phyloP scores from a whole-genome alignment of 2,329 filamentous ascomycete species.

The Aureobasidium namibiae region DNA sequence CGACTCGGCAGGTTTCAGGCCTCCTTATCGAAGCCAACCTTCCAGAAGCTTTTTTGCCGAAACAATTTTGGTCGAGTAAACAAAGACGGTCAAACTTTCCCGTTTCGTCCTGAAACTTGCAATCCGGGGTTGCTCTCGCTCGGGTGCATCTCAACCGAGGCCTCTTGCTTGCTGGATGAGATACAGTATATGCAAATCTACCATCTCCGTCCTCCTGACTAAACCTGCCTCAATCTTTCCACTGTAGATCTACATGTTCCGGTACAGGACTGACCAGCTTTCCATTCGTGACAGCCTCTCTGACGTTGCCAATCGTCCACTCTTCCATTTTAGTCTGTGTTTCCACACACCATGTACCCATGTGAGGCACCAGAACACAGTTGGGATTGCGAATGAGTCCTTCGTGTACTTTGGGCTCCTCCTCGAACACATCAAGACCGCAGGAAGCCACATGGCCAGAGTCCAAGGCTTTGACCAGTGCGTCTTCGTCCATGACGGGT shows the following conservation, averaged over 20 bases:
- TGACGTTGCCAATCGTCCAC: constrained; percentile 65
- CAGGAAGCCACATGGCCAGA: constrained; percentile 60
- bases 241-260: constrained; percentile 47
- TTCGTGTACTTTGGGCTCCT: constrained; percentile 69
- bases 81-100: constrained; percentile 4
- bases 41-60: background rate
- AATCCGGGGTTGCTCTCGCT: background rate
- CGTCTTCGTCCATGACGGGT: constrained; percentile 72
- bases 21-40: background rate
- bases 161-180: background rate
- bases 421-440: constrained; percentile 75
- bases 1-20: background rate
- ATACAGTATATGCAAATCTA: background rate
- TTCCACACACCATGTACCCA: constrained; percentile 76
- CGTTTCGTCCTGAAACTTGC: background rate
- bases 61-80: background rate
- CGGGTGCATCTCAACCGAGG: background rate
- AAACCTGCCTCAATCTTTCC: background rate
- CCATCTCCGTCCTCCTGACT: background rate
- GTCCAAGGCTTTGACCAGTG: constrained; percentile 65
- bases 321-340: constrained; percentile 59
- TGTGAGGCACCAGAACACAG: constrained; percentile 71
- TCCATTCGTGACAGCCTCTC: constrained; percentile 52
- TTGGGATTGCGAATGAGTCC: constrained; percentile 62
- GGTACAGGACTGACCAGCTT: constrained; percentile 61